phyloP scores from a whole-genome alignment of 305 asterid genomes.

The Solanum hybrid region DNA sequence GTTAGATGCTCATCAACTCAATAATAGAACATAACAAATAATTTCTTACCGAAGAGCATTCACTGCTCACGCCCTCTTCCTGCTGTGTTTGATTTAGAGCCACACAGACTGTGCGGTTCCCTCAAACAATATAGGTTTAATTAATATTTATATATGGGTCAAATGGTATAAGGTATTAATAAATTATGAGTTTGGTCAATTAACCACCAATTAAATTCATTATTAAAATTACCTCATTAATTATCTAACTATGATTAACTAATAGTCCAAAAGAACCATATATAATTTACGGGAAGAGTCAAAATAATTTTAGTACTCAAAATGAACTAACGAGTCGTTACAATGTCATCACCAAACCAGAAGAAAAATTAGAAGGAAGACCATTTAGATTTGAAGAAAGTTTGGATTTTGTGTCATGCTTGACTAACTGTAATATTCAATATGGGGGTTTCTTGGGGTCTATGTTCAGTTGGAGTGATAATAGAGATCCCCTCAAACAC shows the following conservation, averaged over 20 bases:
- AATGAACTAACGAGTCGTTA: too few relatives aligned
- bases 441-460: background rate
- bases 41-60: background rate
- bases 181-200: background rate
- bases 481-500: background rate
- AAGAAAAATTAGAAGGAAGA: background rate
- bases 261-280: background rate
- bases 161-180: background rate
- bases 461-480: background rate
- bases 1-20: background rate
- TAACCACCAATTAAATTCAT: background rate
- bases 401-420: background rate
- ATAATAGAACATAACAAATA: background rate
- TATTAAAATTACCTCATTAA: background rate
- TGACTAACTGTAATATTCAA: background rate
- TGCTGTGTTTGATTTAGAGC: too few relatives aligned
- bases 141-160: background rate
- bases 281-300: background rate
- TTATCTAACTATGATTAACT: too few relatives aligned
- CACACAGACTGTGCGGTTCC: too few relatives aligned
- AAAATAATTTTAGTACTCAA: too few relatives aligned
- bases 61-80: too few relatives aligned
- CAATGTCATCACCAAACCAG: background rate
- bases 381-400: background rate
- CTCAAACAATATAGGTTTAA: background rate